Evolutionary conservation across 768 basidiomycete genomes (phyloP), one percentile per base, ranked within the genome.

Genomic region (Paxillus involutus): DNA sequence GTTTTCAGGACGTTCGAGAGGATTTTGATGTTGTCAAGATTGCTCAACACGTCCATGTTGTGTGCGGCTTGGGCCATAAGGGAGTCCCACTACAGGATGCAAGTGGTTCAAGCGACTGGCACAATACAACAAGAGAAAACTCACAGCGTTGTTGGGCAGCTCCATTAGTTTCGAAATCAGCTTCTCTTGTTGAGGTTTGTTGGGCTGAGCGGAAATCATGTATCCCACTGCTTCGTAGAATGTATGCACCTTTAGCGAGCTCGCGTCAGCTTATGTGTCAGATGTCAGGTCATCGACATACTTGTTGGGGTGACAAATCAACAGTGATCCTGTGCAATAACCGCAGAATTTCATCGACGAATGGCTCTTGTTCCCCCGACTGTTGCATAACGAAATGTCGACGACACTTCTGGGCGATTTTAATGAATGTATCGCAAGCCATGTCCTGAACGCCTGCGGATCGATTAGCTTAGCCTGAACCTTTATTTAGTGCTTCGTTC

Each of bases 401-500:
- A 40, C 94, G 82, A 70, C 95, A 98, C 72, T 98, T 99, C 71
- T 99, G 97, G 21, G 97, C 94, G 63, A 99, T 99, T 75, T 98
- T 99, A 78, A 99, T 98, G 74, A 99, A 99, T 0, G 97, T 99
- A 70, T 99, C 97, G 74, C 97, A 99, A 44, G 97, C 97, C 97
- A 99, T 99, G 75, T 99, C 97, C 71, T 99, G 97, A 11, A 99
- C 97, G 76, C 95, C 93, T 91, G 61, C 40, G 57, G 16, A 43
- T 30, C 17, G 36, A 45, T 30, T 24, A 62, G 49, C 43, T 44
- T 30, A 36, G 39, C n/a, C 29, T 56, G n/a, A 45, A 21, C 7
- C 12, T 7, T 30, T 36, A 10, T 17, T 29, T 7, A 32, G 32
- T 26, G 3, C 35, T 26, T 16, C 30, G 12, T 7, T 3, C 43